Evolutionary conservation across 768 basidiomycete genomes (phyloP).

Genomic region (Crassisporium funariophilum): DNA sequence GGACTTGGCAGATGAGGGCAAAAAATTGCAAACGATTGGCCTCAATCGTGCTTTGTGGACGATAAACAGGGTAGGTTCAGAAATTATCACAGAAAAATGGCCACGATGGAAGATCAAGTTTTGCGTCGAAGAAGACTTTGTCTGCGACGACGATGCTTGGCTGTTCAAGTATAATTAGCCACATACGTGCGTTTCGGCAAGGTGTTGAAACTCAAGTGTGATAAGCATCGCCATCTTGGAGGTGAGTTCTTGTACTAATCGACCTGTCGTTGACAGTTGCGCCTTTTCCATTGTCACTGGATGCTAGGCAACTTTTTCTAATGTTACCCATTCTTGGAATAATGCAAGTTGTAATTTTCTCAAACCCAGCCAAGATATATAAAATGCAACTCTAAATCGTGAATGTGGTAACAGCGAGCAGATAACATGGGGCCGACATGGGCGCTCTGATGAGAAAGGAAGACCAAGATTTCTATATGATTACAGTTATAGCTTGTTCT

Average conservation of each 20-base stretch:
- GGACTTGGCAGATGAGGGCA: constrained; percentile 36
- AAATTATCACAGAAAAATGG: constrained; percentile 33
- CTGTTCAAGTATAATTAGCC: constrained; percentile 38
- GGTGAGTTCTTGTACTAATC: constrained; percentile 17
- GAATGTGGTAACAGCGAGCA: neutral
- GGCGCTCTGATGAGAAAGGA: too few relatives aligned
- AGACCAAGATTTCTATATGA: too few relatives aligned
- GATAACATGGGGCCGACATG: neutral
- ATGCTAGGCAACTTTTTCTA: too few relatives aligned
- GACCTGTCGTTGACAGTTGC: too few relatives aligned
- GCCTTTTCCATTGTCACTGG: too few relatives aligned
- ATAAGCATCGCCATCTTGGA: constrained; percentile 13
- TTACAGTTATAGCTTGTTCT: constrained; percentile 24
- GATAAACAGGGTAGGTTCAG: constrained; percentile 32
- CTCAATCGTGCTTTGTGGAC: constrained; percentile 41
- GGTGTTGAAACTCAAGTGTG: constrained; percentile 13
- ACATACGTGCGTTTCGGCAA: neutral
- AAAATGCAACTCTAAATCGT: neutral
- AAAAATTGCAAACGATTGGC: constrained; percentile 35
- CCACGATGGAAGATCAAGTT: constrained; percentile 43
- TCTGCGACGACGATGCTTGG: constrained; percentile 38
- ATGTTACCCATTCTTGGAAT: too few relatives aligned
- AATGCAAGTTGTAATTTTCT: too few relatives aligned
- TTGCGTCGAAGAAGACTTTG: constrained; percentile 40
- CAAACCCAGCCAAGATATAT: too few relatives aligned